Conservation (phyloP, 164 flowering plant species). For the Magnolia officinalis region DNA sequence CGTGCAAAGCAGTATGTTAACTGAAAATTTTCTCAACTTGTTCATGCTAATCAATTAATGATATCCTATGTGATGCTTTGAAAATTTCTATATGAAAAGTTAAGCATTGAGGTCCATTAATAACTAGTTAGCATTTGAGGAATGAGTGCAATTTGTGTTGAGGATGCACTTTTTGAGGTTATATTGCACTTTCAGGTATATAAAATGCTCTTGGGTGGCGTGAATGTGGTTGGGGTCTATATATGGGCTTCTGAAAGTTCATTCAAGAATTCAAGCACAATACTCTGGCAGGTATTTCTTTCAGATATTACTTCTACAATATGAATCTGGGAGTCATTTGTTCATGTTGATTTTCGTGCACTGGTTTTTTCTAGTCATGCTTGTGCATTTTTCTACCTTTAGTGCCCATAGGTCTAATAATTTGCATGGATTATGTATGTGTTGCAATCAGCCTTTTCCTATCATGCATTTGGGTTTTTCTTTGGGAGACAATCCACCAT, state of each 20-base stretch:
- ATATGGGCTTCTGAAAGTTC: slow-evolving; percentile 63
- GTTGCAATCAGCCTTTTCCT: not conserved
- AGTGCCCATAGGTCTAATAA: not conserved
- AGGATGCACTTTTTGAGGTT: slow-evolving; percentile 5
- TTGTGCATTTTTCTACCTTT: not conserved
- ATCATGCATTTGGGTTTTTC: too few relatives aligned
- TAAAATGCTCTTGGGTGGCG: slow-evolving; percentile 80
- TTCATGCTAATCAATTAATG: not conserved
- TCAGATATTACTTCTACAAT: not conserved
- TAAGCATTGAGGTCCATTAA: not conserved
- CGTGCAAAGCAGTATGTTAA: not conserved
- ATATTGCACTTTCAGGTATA: slow-evolving; percentile 52
- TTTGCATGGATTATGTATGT: not conserved
- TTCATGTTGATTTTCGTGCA: not conserved
- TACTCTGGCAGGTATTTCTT: slow-evolving; percentile 63
- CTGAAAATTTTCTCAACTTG: not conserved
- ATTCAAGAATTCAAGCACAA: slow-evolving; percentile 61
- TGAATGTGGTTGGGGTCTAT: slow-evolving; percentile 74
- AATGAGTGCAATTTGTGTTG: not conserved
- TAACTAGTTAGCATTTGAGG: not conserved
- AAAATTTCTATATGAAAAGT: not conserved
- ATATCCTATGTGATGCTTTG: not conserved
- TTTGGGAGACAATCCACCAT: too few relatives aligned
- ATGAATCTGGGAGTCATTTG: not conserved
- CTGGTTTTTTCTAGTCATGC: too few relatives aligned